phyloP scores from a whole-genome alignment of 805 yeast species.

The Candida peoriensis region DNA sequence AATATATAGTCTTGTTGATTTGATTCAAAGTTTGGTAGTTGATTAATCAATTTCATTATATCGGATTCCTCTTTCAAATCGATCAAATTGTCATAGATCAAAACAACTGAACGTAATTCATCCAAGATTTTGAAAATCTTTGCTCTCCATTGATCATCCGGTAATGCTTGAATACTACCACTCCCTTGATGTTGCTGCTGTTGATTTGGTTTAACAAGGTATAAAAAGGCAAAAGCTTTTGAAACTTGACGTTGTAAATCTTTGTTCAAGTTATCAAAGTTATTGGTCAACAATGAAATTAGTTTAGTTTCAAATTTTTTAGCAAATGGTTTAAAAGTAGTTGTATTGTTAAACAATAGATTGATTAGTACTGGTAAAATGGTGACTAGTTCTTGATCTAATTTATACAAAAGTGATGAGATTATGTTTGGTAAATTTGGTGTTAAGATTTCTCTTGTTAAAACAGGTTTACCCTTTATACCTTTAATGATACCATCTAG shows the following conservation, averaged over 20 bases:
- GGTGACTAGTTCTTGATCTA: conserved; percentile 28
- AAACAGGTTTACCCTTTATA: conserved; percentile 74
- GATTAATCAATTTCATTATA: conserved; percentile 32
- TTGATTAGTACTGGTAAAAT: conserved; percentile 36
- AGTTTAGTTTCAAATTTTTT: conserved; percentile 51
- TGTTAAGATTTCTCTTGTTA: conserved; percentile 78
- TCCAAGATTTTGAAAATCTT: conserved; percentile 43
- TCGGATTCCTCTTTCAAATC: conserved; percentile 55
- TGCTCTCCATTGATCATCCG: conserved; percentile 41
- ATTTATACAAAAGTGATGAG: conserved; percentile 43
- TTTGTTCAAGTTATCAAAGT: conserved; percentile 34
- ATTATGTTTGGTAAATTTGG: conserved; percentile 69
- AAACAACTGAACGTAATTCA: conserved; percentile 50
- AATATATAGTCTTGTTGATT: conserved; percentile 29
- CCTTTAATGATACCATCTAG: conserved; percentile 29
- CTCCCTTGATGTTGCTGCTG: conserved; percentile 25
- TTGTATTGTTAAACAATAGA: conserved; percentile 54
- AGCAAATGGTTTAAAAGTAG: conserved; percentile 78
- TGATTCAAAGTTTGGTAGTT: conserved; percentile 31
- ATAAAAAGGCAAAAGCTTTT: conserved; percentile 50
- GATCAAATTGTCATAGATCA: conserved; percentile 55
- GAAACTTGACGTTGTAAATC: conserved; percentile 38
- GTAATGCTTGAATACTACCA: conserved; percentile 28
- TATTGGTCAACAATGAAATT: conserved; percentile 28
- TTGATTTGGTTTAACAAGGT: conserved; percentile 49